Base-by-base conservation (phyloP, 768 basidiomycete genomes). In the Kwoniella botswanensis region DNA sequence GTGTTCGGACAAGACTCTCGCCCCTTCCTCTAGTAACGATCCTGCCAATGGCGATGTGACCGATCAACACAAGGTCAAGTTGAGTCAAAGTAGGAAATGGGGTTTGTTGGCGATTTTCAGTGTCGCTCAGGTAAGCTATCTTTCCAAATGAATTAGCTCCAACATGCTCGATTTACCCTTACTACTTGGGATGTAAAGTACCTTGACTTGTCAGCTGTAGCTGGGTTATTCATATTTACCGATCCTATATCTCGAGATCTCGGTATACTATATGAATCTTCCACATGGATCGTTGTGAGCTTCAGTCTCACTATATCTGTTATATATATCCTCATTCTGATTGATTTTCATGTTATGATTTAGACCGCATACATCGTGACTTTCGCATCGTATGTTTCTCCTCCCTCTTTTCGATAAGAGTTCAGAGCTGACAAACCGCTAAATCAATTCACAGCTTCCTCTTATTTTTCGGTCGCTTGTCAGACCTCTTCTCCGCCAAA, bases 241-340 rank as follows among this genome's bases (percentile, higher is more conserved):
- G 71, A 72, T 46, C 44, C 68, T 17, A 79, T 79, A 52, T 61
- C 75, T 9, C 57, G n/a, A 1, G 75, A 79, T 58, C 65, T 79
- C 7, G 72, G 70, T 21, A 70, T 82, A 29, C n/a, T 61, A 10
- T 74, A 71, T 55, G 67, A 73, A 58, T 52, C 65, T 22, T 73
- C 75, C 17, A 71, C 74, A 24, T 82, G 80, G 80, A 69, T 81
- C 29, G 65, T 81, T 18, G 77, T 78, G 46, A 73, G 77, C 71
- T 60, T 15, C 21, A 60, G 41, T n/a, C 12, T 18, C 44, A 12
- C 44, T 46, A 17, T 26, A 26, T 4, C 26, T 26, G n/a, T n/a
- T n/a, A n/a, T n/a, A 26, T 26, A 26, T 26, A 26, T 26, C 26
- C 3, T 26, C 26, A 26, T 26, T 26, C 26, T 10, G n/a, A 53